Evolutionary conservation across 2,329 filamentous ascomycete species (phyloP), one percentile per base, ranked within the genome.

Genomic region (Septoria petroselini): DNA sequence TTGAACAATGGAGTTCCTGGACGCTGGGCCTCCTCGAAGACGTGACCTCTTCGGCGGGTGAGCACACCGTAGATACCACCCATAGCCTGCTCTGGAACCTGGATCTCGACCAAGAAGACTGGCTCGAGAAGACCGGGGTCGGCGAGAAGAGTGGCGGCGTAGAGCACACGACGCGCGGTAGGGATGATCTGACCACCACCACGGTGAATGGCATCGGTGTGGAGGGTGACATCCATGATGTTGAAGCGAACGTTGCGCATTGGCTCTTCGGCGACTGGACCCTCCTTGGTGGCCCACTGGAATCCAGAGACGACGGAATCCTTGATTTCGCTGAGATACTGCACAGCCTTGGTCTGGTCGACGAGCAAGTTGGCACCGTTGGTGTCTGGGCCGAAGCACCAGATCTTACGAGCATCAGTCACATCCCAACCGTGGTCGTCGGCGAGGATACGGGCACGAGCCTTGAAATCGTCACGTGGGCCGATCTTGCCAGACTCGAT

Each of bases 301-400:
- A 98, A 98, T 85, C 93, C 93, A 65, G 93, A 97, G 71, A 97
- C 91, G 66, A 97, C 86, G 56, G 91, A 97, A 73, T 98, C 93
- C 88, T 98, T 98, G 85, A 98, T 98, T 88, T 98, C 93, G 81
- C 89, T 93, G 71, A 98, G 83, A 85, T 97, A 98, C 82, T 98
- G 93, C 63, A 98, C 93, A 67, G 93, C 93, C 88, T 97, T 98
- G 82, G 91, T 96, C 86, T 97, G 93, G 78, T 98, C 93, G 71
- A 98, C 85, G 66, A 98, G 81, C 82, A 98, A 79, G 85, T 98
- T 98, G 83, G 93, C 86, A 75, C 93, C 93, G 70, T 80, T 93
- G 73, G 90, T 95, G 76, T 98, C 93, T 68, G 93, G 93, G 76
- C 93, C 93, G 79, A 98, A 98, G 74, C 88, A 94, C 93, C 93